Evolutionary conservation across 2,329 filamentous ascomycete species (phyloP).

Genomic region (Hymenoscyphus albidus): DNA sequence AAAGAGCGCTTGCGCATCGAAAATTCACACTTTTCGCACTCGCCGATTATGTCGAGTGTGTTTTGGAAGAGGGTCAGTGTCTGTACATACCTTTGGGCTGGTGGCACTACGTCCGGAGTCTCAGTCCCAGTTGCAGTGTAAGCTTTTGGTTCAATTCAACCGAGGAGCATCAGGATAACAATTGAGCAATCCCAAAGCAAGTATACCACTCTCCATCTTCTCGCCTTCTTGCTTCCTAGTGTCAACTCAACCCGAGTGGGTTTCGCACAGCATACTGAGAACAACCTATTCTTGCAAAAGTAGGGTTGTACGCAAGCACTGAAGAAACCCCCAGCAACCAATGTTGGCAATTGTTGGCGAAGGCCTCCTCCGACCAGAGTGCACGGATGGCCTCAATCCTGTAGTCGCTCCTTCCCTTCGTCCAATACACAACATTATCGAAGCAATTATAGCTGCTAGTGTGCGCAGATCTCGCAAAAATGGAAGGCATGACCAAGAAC

Average conservation of each 20-base stretch:
- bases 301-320: no score
- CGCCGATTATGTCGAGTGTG: conserved; percentile 57
- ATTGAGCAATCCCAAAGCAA: neutral
- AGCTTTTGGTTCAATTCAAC: conserved; percentile 86
- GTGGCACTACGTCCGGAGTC: conserved; percentile 94
- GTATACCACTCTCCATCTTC: neutral
- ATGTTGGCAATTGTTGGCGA: no score
- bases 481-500: neutral
- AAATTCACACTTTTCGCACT: conserved; percentile 25
- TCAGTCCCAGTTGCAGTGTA: conserved; percentile 87
- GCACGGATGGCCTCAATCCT: no score
- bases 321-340: no score
- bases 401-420: neutral
- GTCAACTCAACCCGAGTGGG: no score
- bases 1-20: conserved; percentile 16
- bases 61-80: conserved; percentile 77
- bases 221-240: neutral
- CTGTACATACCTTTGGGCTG: conserved; percentile 89
- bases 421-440: neutral
- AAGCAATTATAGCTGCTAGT: neutral
- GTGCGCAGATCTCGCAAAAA: neutral
- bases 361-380: no score
- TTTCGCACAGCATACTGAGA: no score
- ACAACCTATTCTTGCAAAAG: no score
- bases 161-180: neutral